Percentiles rank a stretch among this genome's conserved stretches.
phyloP scores from a whole-genome alignment of 1,284 basidiomycete species.

The Marasmius oreades region DNA sequence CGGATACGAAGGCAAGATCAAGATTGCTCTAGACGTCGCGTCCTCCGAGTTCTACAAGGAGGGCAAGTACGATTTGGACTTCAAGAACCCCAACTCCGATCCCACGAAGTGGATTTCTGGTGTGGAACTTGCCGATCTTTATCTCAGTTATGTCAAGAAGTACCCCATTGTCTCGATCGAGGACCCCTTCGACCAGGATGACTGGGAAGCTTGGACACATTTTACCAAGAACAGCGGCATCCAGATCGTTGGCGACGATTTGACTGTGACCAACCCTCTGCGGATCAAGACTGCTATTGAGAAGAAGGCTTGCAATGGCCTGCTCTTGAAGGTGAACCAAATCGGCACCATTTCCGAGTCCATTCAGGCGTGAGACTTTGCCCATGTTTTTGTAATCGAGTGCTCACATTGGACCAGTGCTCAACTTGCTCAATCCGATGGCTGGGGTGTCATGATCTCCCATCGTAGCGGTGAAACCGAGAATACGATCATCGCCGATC shows the following conservation, averaged over 20 bases:
- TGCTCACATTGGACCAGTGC: constrained; percentile 49
- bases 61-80: constrained; percentile 99
- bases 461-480: constrained; percentile 98
- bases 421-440: constrained; percentile 93
- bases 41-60: constrained; percentile 99
- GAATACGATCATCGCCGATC: constrained; percentile 96
- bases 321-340: constrained; percentile 98
- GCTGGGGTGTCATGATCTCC: constrained; percentile 99
- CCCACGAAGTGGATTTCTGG: constrained; percentile 95
- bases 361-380: constrained; percentile 77
- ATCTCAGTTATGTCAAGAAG: constrained; percentile 83
- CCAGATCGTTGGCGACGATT: constrained; percentile 96
- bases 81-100: constrained; percentile 99
- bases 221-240: constrained; percentile 77
- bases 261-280: constrained; percentile 97
- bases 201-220: constrained; percentile 98
- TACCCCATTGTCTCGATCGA: constrained; percentile 98
- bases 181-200: constrained; percentile 99
- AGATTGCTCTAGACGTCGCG: constrained; percentile 98
- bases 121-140: constrained; percentile 90
- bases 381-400: constrained; percentile 1
- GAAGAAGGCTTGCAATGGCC: constrained; percentile 99
- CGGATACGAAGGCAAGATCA: constrained; percentile 97
- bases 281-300: constrained; percentile 99
- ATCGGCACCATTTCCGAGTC: constrained; percentile 99